Base-by-base conservation (phyloP, 768 basidiomycete genomes). In the Cystobasidium tubakii region DNA sequence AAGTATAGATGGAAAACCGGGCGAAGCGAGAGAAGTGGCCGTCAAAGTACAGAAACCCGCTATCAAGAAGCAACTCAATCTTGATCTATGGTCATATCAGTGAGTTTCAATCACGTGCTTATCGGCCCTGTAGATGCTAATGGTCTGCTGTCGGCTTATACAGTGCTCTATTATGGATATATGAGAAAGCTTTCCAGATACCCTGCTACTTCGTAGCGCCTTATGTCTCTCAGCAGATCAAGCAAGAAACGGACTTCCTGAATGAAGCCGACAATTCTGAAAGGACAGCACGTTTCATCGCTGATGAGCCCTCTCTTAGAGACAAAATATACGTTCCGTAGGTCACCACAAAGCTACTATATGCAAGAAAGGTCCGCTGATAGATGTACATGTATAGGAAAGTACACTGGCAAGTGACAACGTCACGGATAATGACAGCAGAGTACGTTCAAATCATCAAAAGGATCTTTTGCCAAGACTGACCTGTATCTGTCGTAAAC, bases 31-130 rank as follows among this genome's bases (percentile, higher is more conserved):
- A 36, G 69, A 88, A 86, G 92, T 97, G 0, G 94, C 93, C 0
- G 93, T 97, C 75, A 97, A 97, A 82, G 84, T 91, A 25, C 92
- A 96, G 83, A 95, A 94, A 78, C 92, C 91, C 1, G 89, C 87
- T 39, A 90, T 97, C 6, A 85, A 84, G 64, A 90, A 86, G 77
- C 93, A 96, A 82, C 88, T 90, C 83, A 87, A 90, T 75, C 91
- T 88, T 81, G 82, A 79, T 75, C 60, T 82, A 71, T 79, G 80
- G 75, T 77, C 78, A 29, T 82, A 81, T 74, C 65, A 80, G 78
- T 80, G 65, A 65, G 80, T 43, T 21, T 57, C 42, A 67, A 6
- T 55, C 1, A 43, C 1, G 50, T 73, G 62, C 29, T 2, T 36
- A 1, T 39, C 21, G 21, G 27, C 23, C 9, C 43, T 3, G 43